Evolutionary conservation across 768 basidiomycete species (phyloP), one percentile per base, ranked within the genome.

Genomic region (Lanmaoa rubissima): DNA sequence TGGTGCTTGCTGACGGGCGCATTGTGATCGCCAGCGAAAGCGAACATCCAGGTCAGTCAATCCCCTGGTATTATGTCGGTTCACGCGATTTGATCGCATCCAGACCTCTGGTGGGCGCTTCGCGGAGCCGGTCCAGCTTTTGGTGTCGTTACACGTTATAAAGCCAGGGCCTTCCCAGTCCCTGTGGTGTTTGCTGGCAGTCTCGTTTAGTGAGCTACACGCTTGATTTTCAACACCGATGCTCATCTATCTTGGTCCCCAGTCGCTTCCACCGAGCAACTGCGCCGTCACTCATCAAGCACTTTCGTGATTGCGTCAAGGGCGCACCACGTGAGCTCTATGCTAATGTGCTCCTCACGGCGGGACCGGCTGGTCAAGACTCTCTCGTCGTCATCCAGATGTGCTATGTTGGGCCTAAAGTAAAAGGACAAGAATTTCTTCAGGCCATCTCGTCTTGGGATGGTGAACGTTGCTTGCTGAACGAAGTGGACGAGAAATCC

Each of bases 261-360:
- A 95, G 93, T 71, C 89, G 91, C 38, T 97, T 96, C 75, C 86
- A 92, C 70, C 82, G 80, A 47, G 82, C 85, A n/a, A 95, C 92
- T 0, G 88, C 94, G 0, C 86, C 92, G 4, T 92, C 90, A 5
- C 82, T 96, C 44, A 85, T 97, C 68, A 88, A 86, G 61, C 94
- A 96, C 73, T 92, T 94, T 75, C 85, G 94, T 26, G 94, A 97
- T 70, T 94, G 92, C 65, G 82, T 95, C 75, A 95, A 95, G 67
- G 85, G 86, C 40, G 90, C 91, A 13, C 92, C 93, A 1, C 82
- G 88, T 11, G 88, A 92, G 65, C 81, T 95, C 17, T 97, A 97
- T 69, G 88, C 91, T 38, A 96, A 95, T 67, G 83, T 93, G 35
- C 82, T 96, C 52, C 80, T 96, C 53, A 96, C 94, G 3, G 94